These are phyloP conservation scores for Eleusine coracana DNA, from an alignment of 176 grass and related monocot genomes.

Conservation along the genomic window DNA sequence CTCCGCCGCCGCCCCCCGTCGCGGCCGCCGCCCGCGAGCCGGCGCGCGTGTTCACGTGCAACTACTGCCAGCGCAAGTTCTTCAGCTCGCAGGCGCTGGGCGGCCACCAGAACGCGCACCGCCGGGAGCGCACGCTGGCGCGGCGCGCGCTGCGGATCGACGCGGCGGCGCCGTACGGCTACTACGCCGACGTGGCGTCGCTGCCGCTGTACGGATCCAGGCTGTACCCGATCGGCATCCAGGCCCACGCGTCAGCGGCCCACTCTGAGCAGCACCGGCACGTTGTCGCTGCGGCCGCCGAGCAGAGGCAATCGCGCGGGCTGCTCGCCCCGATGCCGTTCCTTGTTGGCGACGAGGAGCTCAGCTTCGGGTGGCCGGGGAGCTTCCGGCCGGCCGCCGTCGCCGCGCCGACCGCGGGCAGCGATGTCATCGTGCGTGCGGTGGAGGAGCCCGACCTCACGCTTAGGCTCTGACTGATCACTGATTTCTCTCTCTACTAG, in stretches of 20 bases:
- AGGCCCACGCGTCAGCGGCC: conserved; percentile 57
- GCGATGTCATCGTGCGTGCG: conserved; percentile 13
- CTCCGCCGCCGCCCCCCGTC: background rate
- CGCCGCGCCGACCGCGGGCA: background rate
- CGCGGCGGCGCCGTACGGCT: conserved; percentile 48
- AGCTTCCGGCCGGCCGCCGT: conserved; percentile 47
- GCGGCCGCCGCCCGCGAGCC: conserved; percentile 41
- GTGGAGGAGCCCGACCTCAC: conserved; percentile 75
- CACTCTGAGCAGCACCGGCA: background rate
- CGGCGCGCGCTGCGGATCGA: conserved; percentile 57
- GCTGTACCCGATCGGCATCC: conserved; percentile 63
- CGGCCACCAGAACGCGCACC: conserved; percentile 78
- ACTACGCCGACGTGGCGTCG: conserved; percentile 66
- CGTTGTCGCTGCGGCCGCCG: background rate
- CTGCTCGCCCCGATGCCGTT: conserved; percentile 60
- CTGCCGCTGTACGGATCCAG: conserved; percentile 66
- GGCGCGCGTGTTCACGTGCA: conserved; percentile 68
- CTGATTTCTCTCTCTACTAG: conserved; percentile 12
- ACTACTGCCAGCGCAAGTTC: conserved; percentile 86
- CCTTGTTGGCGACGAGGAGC: conserved; percentile 54
- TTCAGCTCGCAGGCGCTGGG: conserved; percentile 83
- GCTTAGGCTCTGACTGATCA: conserved; percentile 57
- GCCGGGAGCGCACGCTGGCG: conserved; percentile 68
- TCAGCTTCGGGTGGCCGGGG: conserved; percentile 59
- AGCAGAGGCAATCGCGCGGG: conserved; percentile 31